phyloP scores from a whole-genome alignment of 768 basidiomycete species.

The Kwoniella dejecticola region DNA sequence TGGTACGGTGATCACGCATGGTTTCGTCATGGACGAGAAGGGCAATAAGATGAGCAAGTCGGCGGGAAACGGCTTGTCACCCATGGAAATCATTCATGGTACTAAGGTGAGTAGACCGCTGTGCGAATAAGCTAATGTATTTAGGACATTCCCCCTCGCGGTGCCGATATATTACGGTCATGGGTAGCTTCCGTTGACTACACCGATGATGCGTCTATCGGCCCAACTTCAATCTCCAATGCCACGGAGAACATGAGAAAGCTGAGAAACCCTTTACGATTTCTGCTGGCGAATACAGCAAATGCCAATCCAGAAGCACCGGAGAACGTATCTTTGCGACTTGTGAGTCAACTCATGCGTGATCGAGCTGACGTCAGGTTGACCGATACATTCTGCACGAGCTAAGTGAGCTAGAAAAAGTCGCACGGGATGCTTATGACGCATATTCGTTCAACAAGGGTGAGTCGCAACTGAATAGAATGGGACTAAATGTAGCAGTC shows the following conservation, averaged over 20 bases:
- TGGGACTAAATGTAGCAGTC: slow-evolving; percentile 59
- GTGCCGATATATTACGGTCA: slow-evolving; percentile 79
- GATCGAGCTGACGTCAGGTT: slow-evolving; percentile 59
- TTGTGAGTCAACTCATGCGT: slow-evolving; percentile 10
- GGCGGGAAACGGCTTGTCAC: slow-evolving; percentile 84
- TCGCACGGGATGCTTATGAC: slow-evolving; percentile 69
- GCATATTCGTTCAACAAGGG: slow-evolving; percentile 82
- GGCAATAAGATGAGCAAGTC: slow-evolving; percentile 98
- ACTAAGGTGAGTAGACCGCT: slow-evolving; percentile 63
- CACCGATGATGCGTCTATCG: slow-evolving; percentile 82
- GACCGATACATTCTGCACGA: slow-evolving; percentile 88
- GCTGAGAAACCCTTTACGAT: slow-evolving; percentile 81
- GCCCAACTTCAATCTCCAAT: slow-evolving; percentile 73
- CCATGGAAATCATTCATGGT: slow-evolving; percentile 76
- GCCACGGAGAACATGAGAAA: slow-evolving; percentile 75
- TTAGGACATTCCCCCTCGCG: slow-evolving; percentile 76
- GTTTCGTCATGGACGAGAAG: slow-evolving; percentile 87
- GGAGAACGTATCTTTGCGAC: slow-evolving; percentile 40
- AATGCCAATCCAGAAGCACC: slow-evolving; percentile 43
- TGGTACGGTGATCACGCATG: slow-evolving; percentile 83
- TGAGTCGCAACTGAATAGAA: slow-evolving; percentile 46
- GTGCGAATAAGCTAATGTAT: not conserved
- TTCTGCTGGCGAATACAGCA: slow-evolving; percentile 79
- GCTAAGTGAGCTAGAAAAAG: slow-evolving; percentile 69
- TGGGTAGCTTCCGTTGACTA: slow-evolving; percentile 94